A percentile compares a stretch with the other conserved stretches of the same genome.
These are phyloP conservation scores for Globisporangium camurandrum DNA, from an alignment of 352 stramenopile genomes.

Conservation along the genomic window DNA sequence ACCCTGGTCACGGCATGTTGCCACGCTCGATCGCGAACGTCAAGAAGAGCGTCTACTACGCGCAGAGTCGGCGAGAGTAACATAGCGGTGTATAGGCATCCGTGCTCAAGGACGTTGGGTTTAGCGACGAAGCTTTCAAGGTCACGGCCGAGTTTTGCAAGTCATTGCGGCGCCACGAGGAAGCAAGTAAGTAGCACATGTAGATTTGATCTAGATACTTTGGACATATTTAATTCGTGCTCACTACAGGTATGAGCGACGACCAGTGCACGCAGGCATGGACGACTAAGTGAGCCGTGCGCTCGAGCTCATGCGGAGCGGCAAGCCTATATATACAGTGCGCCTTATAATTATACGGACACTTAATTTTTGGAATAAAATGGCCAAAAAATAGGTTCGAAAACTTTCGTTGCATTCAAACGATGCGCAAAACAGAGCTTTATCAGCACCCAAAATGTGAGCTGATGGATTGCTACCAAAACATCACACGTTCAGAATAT, in stretches of 20 bases:
- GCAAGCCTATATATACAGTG: too few species aligned
- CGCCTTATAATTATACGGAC: too few species aligned
- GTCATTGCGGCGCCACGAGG: conserved; percentile 43
- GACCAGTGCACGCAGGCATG: conserved; percentile 32
- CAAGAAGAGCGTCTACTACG: conserved; percentile 73
- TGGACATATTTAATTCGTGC: too few species aligned
- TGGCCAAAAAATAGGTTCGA: too few species aligned
- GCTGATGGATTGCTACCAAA: too few species aligned
- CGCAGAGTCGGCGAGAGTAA: conserved; percentile 61
- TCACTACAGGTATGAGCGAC: too few species aligned
- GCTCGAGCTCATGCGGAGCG: conserved; percentile 52
- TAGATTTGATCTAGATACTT: neutral
- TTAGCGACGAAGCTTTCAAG: conserved; percentile 57
- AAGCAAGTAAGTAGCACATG: conserved; percentile 21
- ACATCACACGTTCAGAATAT: too few species aligned
- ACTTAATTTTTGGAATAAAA: too few species aligned
- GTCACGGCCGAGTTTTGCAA: conserved; percentile 71
- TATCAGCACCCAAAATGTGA: too few species aligned
- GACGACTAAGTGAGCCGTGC: conserved; percentile 49
- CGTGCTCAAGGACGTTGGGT: conserved; percentile 41
- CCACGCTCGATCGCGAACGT: conserved; percentile 69
- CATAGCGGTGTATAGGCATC: conserved; percentile 37
- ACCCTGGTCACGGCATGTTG: conserved; percentile 26
- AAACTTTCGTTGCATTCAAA: too few species aligned
- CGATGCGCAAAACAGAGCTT: too few species aligned